Evolutionary conservation across 139 green algal species (phyloP).

Genomic region (Chlorella vulgaris): DNA sequence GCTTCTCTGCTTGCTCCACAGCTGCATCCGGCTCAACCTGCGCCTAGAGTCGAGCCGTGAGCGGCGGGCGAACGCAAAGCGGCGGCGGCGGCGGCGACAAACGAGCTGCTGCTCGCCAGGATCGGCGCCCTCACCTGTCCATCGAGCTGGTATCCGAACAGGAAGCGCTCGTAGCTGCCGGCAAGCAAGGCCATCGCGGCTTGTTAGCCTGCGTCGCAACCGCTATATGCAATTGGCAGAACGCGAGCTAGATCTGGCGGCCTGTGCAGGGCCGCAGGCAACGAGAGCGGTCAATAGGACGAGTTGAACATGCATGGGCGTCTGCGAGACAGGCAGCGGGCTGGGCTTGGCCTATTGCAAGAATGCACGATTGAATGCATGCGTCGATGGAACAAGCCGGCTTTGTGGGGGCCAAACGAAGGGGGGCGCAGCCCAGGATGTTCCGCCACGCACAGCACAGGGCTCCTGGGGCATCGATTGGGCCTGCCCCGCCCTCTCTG

Average conservation of each 20-base stretch:
- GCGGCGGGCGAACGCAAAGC: background rate
- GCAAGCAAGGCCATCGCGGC: conserved; percentile 60
- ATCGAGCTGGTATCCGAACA: conserved; percentile 69
- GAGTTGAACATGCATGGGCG: background rate
- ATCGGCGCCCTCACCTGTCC: conserved; percentile 3
- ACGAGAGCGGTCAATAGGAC: too few relatives aligned
- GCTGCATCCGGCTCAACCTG: background rate
- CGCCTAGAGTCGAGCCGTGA: background rate
- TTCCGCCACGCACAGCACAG: too few relatives aligned
- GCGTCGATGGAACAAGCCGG: too few relatives aligned
- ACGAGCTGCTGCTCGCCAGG: too few relatives aligned
- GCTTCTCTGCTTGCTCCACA: background rate
- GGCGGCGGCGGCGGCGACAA: background rate
- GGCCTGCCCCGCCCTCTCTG: background rate
- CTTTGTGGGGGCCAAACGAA: too few relatives aligned
- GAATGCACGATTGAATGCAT: too few relatives aligned
- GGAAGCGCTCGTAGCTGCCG: conserved; percentile 84
- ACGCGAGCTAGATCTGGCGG: too few relatives aligned
- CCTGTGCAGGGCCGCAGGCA: too few relatives aligned
- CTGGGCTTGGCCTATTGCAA: too few relatives aligned
- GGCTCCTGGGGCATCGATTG: background rate
- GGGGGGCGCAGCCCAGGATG: too few relatives aligned
- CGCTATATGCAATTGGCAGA: too few relatives aligned
- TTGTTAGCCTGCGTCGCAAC: too few relatives aligned
- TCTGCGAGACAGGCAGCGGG: background rate